These are phyloP conservation scores for Aristolochia fimbriata DNA, from an alignment of 164 flowering plant genomes.

Conservation along the genomic window DNA sequence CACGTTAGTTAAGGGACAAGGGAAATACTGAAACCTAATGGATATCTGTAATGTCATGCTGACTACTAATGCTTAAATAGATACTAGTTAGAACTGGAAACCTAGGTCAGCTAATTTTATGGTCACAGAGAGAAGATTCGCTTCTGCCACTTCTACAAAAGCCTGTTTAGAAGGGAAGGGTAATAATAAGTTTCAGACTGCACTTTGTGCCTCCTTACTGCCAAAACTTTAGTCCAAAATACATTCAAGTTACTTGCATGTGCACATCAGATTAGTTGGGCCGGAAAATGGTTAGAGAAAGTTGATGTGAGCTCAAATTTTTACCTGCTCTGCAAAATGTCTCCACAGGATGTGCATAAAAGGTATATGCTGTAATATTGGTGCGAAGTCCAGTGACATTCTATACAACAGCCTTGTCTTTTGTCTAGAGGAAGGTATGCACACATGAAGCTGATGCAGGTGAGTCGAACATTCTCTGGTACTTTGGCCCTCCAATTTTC, in stretches of 20 bases:
- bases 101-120: no score
- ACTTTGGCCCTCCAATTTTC: constrained; percentile 81
- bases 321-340: constrained; percentile 93
- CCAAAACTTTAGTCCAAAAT: neutral
- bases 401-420: constrained; percentile 82
- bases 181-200: neutral
- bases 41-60: no score
- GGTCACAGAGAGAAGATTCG: no score
- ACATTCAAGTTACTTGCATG: no score
- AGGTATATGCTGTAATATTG: constrained; percentile 69
- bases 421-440: constrained; percentile 69
- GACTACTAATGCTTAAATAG: no score
- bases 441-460: constrained; percentile 96
- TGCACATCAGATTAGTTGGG: no score
- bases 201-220: neutral
- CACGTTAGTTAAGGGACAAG: no score
- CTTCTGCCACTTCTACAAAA: no score
- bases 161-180: no score
- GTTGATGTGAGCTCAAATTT: neutral
- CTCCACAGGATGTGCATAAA: constrained; percentile 83
- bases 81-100: no score
- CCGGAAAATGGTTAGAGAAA: neutral
- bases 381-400: constrained; percentile 97
- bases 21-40: no score
- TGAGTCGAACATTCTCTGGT: constrained; percentile 78